Percentiles rank a stretch among this genome's conserved stretches.
Evolutionary conservation across 2,329 filamentous ascomycete genomes (phyloP).

Genomic region (Venturia carpophila): DNA sequence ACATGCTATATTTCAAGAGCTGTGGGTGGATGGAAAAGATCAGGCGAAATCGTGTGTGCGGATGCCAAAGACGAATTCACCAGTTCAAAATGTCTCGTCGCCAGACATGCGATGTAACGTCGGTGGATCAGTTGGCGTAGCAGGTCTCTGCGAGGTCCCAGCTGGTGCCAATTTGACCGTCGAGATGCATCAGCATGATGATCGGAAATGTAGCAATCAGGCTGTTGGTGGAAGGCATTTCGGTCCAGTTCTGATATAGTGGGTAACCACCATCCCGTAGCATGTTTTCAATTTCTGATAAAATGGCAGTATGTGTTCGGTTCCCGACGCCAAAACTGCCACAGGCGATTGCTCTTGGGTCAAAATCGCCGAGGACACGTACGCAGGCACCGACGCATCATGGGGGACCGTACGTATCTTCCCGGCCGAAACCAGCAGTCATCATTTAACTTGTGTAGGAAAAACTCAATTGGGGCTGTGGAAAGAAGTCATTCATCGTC

Average conservation of each 20-base stretch:
- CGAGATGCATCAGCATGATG: conserved; percentile 50
- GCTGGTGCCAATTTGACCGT: conserved; percentile 42
- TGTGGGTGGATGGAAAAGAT: conserved; percentile 43
- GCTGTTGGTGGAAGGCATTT: conserved; percentile 50
- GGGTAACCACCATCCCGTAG: conserved; percentile 24
- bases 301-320: conserved; percentile 25
- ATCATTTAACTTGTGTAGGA: conserved; percentile 12
- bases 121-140: background rate
- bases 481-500: conserved; percentile 17
- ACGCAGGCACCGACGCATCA: conserved; percentile 39
- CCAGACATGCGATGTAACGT: conserved; percentile 45
- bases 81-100: conserved; percentile 43
- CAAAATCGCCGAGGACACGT: conserved; percentile 46
- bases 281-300: conserved; percentile 24
- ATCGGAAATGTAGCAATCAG: conserved; percentile 40
- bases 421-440: background rate
- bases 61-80: conserved; percentile 44
- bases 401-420: conserved; percentile 17
- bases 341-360: conserved; percentile 42
- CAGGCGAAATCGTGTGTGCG: conserved; percentile 41
- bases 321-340: conserved; percentile 41
- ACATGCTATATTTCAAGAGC: conserved; percentile 46
- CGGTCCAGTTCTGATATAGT: conserved; percentile 46
- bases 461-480: conserved; percentile 17
- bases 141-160: conserved; percentile 25